Base-by-base conservation (phyloP, 805 yeast genomes). In the Cyberlindnera misumaiensis region DNA sequence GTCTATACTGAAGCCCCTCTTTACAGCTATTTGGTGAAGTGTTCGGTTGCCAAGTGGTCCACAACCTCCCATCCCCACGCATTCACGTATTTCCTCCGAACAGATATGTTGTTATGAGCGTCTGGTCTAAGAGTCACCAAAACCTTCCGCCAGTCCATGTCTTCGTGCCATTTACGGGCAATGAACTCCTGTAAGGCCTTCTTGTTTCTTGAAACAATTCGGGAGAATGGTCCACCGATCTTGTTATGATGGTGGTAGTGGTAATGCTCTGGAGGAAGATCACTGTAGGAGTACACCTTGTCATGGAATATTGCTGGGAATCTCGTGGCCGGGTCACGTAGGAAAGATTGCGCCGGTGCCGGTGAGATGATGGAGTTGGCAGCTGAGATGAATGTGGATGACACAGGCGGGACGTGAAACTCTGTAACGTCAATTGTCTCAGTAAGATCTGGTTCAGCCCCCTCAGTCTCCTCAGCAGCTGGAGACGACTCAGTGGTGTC, bases 21-120 rank as follows among this genome's bases (percentile, higher is more conserved):
- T n/a, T n/a, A n/a, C n/a, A n/a, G n/a, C n/a, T n/a, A n/a, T n/a
- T 20, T 8, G 24, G 24, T 8, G 41, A 67, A 65, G 47, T 67
- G 71, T 39, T 75, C 72, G 12, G 73, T 66, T 1, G 83, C 84
- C 47, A 89, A 52, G 58, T 90, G 96, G 32, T 80, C 82, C n/a
- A 90, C 69, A 0, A 87, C 95, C 1, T 84, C 86, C 93, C 96
- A 87, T 2, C 98, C 98, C 61, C 82, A 89, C 0, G 96, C 93
- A 61, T 90, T 90, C 5, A 94, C 81, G 65, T 85, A 93, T 44
- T 85, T 64, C 48, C 98, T 70, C 45, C 98, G 67, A 1, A 90
- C 97, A 20, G 86, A 70, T 22, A 93, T 88, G 53, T 88, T 90
- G 53, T 90, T 90, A 55, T 90, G 98, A 0, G 98, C 96, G 58